Evolutionary conservation across 139 green algal genomes (phyloP), one percentile per base, ranked within the genome.

Genomic region (Zygnema circumcarinatum): DNA sequence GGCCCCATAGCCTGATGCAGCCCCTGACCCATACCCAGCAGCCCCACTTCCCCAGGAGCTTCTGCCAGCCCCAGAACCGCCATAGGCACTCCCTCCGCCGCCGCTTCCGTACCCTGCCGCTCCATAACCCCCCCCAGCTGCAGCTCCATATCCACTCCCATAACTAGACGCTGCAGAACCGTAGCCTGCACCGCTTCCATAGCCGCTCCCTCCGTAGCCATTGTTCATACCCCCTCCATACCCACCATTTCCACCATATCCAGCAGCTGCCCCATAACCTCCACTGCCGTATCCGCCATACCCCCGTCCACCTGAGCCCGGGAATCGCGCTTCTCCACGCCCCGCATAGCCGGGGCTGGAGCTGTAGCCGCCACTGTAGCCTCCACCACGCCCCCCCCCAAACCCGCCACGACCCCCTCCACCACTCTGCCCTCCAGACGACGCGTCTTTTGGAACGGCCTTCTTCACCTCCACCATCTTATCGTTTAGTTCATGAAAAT

Each of bases 401-500:
- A 35, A 35, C 20, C 79, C 79, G 29, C 79, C 42, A 38, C 79
- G 41, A 3, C 38, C 79, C 3, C 42, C 40, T 38, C 79, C 79
- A 35, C 41, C 42, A 16, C 40, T 38, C 25, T 40, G 31, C 3
- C 79, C 79, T 36, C n/a, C 21, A 3, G 33, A 2, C 2, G 39
- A 33, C 2, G 31, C 29, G 22, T 85, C 79, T 36, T 85, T 85
- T 2, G 79, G 79, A 56, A 85, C 79, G 29, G 79, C 79, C 2
- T 67, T 56, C 79, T 87, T 89, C 73, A 81, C 76, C 38, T 85
- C 32, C 2, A 91, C 87, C 76, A 41, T 92, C 93, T 99, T 99
- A 84, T 97, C 96, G 54, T 96, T 94, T 32, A 99, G 93, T 73
- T 92, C 94, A 83, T 99, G 97, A 88, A 98, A 96, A 32, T 90